Evolutionary conservation across 2,329 filamentous ascomycete species (phyloP), one percentile per base, ranked within the genome.

Genomic region (Anisogramma anomala): DNA sequence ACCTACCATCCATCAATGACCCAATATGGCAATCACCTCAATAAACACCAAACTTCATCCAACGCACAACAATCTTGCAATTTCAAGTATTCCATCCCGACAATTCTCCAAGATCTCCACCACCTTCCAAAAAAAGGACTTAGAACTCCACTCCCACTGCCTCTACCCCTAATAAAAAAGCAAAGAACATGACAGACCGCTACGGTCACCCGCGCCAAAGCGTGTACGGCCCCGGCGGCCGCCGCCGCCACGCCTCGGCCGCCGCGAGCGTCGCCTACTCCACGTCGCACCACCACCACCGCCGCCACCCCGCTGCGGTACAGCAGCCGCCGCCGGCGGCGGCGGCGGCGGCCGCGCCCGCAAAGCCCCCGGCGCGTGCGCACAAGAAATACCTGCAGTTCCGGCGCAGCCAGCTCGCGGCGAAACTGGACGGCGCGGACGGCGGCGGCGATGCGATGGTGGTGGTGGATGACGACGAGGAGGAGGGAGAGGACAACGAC

Each of bases 341-440:
- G 19, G 15, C 35, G 15, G 6, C 20, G 9, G 13, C 19, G 17
- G 15, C 11, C n/a, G 10, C 37, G 43, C 15, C 18, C 18, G 15
- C 30, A 35, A 23, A 8, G 6, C 41, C 6, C 35, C 18, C 6
- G 3, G 26, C 36, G 6, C 41, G 37, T 6, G 26, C 35, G 4
- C 15, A 15, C 20, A 17, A 18, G n/a, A n/a, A n/a, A n/a, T 11
- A 15, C 32, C 17, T 33, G 14, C 18, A 20, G 37, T 3, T 60
- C 56, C 34, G 64, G 69, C 15, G 64, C 69, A 46, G 77, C 77
- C 58, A 66, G 78, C 40, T 77, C 79, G 58, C 74, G 76, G 53
- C 67, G 65, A 58, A 68, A 77, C 46, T 65, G 77, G 42, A 72
- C 69, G 36, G 67, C 73, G 25, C 69, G 41, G 64, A 67, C 36